Evolutionary conservation across 192 early-diverging fungal species (phyloP), one percentile per base, ranked within the genome.

Genomic region (Entomortierella lignicola): DNA sequence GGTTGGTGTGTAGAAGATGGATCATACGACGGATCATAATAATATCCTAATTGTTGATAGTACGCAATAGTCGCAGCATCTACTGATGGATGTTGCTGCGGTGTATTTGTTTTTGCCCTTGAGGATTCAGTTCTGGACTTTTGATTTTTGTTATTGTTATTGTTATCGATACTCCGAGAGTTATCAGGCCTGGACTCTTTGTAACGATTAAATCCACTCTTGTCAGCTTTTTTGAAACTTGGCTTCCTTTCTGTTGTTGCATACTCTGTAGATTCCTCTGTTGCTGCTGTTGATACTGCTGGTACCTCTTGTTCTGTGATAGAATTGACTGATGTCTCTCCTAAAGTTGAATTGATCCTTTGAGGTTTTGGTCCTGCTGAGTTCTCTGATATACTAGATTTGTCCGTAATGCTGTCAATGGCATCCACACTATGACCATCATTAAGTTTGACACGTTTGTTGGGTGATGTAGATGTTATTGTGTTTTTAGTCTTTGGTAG

Each of bases 161-260:
- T 53, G 25, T 25, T 8, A 44, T n/a, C n/a, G n/a, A n/a, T n/a
- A n/a, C n/a, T n/a, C n/a, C n/a, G n/a, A n/a, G n/a, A n/a, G n/a
- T 52, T 25, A 2, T 23, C 26, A 8, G 18, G 21, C 10, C 13
- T n/a, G 23, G 26, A 17, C 31, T 53, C 27, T 30, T 47, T 55
- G 51, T 65, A 62, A 37, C 70, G 75, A 42, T 31, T 39, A 26
- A 81, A 74, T 4, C 39, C 52, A 20, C 61, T 57, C 44, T 74
- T 81, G 43, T 81, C 80, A 4, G 71, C 63, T 48, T 81, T 81
- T 61, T 56, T 81, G 42, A 81, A 81, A 55, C 80, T 81, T 15
- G 80, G 80, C 67, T 81, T 81, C 66, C 80, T 52, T 26, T 74
- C 80, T 32, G 55, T 58, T 2, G 53, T 44, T 2, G 48, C 55